Evolutionary conservation across 2,329 filamentous ascomycete species (phyloP).

Genomic region (Aspergillus jensenii): DNA sequence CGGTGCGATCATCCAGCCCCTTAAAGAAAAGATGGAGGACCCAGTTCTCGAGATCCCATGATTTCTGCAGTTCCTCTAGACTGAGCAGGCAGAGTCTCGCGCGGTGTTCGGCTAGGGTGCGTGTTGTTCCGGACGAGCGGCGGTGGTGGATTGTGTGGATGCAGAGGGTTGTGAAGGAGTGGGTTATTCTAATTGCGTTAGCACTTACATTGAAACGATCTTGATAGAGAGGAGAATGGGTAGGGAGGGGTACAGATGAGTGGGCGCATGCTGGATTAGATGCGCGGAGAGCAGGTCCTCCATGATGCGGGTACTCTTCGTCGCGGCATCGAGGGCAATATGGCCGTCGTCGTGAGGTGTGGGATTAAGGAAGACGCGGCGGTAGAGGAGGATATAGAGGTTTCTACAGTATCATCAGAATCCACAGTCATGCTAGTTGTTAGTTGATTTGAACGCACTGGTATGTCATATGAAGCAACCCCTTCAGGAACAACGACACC

Average conservation of each 20-base stretch:
- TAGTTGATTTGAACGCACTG: conserved; percentile 32
- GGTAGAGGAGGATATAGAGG: conserved; percentile 47
- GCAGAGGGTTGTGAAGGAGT: conserved; percentile 50
- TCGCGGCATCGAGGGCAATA: conserved; percentile 47
- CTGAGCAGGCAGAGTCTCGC: conserved; percentile 51
- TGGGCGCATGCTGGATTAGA: conserved; percentile 45
- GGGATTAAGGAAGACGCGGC: conserved; percentile 43
- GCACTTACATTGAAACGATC: not conserved
- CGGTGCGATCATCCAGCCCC: conserved; percentile 48
- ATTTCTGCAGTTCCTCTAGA: conserved; percentile 49
- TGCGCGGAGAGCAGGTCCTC: conserved; percentile 50
- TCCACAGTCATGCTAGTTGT: no score
- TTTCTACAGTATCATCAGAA: conserved; percentile 29
- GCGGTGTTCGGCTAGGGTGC: conserved; percentile 49
- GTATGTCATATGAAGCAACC: conserved; percentile 47
- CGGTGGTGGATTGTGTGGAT: conserved; percentile 50
- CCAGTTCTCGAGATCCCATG: conserved; percentile 53
- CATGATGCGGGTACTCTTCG: conserved; percentile 47
- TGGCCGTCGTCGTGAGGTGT: conserved; percentile 31
- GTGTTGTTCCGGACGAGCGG: conserved; percentile 35
- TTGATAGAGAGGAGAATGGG: not conserved
- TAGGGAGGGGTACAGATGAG: conserved; percentile 38
- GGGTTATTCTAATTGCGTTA: conserved; percentile 39
- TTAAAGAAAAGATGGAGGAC: conserved; percentile 51
- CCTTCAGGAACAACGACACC: conserved; percentile 39